Conservation (phyloP, 768 basidiomycete genomes). For the Coprinopsis sp. region DNA sequence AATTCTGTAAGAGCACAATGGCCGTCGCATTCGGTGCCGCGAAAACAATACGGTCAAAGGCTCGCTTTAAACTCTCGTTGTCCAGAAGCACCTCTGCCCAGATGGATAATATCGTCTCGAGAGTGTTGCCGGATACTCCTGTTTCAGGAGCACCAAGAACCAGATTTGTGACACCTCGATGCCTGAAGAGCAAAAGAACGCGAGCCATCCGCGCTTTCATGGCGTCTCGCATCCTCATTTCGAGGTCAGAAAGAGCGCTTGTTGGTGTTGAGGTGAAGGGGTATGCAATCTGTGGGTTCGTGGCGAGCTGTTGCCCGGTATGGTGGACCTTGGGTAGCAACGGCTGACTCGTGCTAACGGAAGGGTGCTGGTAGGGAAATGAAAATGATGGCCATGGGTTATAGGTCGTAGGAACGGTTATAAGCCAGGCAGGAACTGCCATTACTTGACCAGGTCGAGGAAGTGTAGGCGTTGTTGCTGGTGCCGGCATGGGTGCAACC, state of each 20-base stretch:
- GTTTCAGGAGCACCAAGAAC: constrained; percentile 77
- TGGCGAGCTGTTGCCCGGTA: no score
- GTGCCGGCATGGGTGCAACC: not conserved
- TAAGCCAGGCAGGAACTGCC: no score
- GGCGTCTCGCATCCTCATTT: constrained; percentile 24
- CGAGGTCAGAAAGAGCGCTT: constrained; percentile 14
- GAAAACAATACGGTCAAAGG: constrained; percentile 63
- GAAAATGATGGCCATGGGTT: no score
- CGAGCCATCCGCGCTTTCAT: constrained; percentile 74
- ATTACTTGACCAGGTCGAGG: no score
- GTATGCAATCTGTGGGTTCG: no score
- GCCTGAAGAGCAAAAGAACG: constrained; percentile 60
- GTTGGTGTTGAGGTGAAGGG: constrained; percentile 2
- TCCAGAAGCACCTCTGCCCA: constrained; percentile 58
- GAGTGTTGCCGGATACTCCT: constrained; percentile 63
- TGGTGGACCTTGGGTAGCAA: no score
- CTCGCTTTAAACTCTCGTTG: constrained; percentile 46
- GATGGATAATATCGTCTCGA: constrained; percentile 50
- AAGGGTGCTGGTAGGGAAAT: no score
- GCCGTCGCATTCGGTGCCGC: constrained; percentile 37
- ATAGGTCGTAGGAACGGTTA: no score
- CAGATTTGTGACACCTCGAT: constrained; percentile 47
- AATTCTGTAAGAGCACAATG: not conserved
- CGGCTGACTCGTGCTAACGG: no score
- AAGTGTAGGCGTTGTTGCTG: no score